phyloP scores from a whole-genome alignment of 352 stramenopile species.

The Phytophthora pistaciae region DNA sequence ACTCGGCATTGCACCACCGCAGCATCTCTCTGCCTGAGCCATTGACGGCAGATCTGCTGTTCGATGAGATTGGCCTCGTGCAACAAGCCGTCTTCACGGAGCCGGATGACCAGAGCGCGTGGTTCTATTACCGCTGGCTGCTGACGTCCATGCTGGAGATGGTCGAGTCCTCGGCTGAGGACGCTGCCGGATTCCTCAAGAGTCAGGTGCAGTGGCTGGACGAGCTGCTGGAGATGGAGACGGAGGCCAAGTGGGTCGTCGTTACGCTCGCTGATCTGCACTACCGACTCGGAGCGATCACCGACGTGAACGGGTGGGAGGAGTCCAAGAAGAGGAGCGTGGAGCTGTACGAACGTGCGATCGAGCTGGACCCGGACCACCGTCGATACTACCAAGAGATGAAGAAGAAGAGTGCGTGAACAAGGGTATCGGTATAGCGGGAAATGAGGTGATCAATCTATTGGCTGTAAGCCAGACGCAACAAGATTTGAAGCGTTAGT shows the following conservation, averaged over 20 bases:
- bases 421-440: neutral
- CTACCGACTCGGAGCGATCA: slow-evolving; percentile 38
- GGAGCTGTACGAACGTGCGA: slow-evolving; percentile 58
- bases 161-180: slow-evolving; percentile 49
- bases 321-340: slow-evolving; percentile 54
- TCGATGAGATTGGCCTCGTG: slow-evolving; percentile 86
- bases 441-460: too few relatives aligned
- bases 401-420: slow-evolving; percentile 37
- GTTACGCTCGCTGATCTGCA: slow-evolving; percentile 70
- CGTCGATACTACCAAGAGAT: slow-evolving; percentile 71
- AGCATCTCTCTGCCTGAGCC: slow-evolving; percentile 63
- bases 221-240: slow-evolving; percentile 86
- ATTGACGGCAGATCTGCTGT: slow-evolving; percentile 58
- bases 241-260: slow-evolving; percentile 77
- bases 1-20: slow-evolving; percentile 90
- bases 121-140: slow-evolving; percentile 98
- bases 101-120: slow-evolving; percentile 98
- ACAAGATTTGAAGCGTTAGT: neutral
- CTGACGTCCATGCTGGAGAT: slow-evolving; percentile 80
- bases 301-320: slow-evolving; percentile 23
- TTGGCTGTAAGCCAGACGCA: neutral
- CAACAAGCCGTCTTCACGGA: slow-evolving; percentile 98
- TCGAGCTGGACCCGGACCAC: slow-evolving; percentile 68
- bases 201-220: slow-evolving; percentile 86
- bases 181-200: slow-evolving; percentile 61